Evolutionary conservation across 2,329 filamentous ascomycete species (phyloP).

Genomic region (Alternaria triticina): DNA sequence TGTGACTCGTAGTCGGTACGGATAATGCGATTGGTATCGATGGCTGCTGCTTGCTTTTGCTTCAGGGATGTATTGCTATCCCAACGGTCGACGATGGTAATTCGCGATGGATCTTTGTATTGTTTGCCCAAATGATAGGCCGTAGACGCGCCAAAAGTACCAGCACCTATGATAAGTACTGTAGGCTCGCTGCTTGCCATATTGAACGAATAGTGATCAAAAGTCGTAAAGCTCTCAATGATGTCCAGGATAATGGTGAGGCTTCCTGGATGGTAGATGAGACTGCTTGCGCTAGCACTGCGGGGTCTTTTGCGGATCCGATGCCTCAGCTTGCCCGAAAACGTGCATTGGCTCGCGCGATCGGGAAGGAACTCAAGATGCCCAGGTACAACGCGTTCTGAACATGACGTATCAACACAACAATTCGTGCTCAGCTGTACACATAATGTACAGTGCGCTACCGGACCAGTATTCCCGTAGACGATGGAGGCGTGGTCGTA

Average conservation of each 20-base stretch:
- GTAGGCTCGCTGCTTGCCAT: constrained; percentile 20
- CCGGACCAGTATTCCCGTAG: too few relatives aligned
- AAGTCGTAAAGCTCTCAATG: background rate
- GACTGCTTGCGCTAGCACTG: constrained; percentile 10
- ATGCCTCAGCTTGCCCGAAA: constrained; percentile 8
- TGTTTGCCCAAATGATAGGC: constrained; percentile 66
- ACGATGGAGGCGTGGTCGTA: too few relatives aligned
- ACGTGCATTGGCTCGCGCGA: constrained; percentile 7
- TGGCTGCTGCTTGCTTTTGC: constrained; percentile 60
- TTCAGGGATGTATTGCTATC: constrained; percentile 44
- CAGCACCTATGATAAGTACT: constrained; percentile 67
- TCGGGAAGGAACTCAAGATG: background rate
- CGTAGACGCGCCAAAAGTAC: constrained; percentile 70
- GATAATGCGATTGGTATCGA: constrained; percentile 68
- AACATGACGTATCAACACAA: background rate
- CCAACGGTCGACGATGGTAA: constrained; percentile 41
- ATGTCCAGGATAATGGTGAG: background rate
- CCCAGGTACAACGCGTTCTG: background rate
- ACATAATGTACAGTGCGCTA: too few relatives aligned
- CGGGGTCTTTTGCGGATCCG: constrained; percentile 16
- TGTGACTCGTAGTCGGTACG: constrained; percentile 64
- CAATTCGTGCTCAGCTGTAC: too few relatives aligned
- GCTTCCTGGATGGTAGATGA: constrained; percentile 4
- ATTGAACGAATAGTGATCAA: background rate
- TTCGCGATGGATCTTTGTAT: constrained; percentile 53